Evolutionary conservation across 2,329 filamentous ascomycete genomes (phyloP).

Genomic region (Seiridium unicorne): DNA sequence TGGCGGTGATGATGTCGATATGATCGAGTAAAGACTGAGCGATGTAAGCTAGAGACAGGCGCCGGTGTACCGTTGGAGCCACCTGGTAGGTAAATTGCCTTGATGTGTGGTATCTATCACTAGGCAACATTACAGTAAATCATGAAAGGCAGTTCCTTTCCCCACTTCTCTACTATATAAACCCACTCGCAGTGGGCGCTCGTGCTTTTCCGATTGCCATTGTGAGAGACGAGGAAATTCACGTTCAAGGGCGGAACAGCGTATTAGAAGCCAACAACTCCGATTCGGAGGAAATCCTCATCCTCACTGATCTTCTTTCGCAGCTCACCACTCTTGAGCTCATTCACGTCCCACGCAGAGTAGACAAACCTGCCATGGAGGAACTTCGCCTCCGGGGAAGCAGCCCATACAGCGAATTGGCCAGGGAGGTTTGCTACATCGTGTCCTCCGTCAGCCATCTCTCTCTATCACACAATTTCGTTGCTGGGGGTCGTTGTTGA

Average conservation of each 20-base stretch:
- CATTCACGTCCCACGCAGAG: conserved; percentile 39
- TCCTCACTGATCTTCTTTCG: conserved; percentile 23
- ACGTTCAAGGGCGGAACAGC: not conserved
- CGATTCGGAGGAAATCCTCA: conserved; percentile 17
- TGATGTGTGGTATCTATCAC: too few relatives aligned
- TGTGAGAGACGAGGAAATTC: not conserved
- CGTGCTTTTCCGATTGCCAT: too few relatives aligned
- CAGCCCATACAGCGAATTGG: conserved; percentile 36
- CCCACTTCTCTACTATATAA: too few relatives aligned
- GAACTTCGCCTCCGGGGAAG: conserved; percentile 34
- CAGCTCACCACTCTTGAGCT: conserved; percentile 26
- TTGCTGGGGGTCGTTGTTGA: not conserved
- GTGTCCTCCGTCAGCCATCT: not conserved
- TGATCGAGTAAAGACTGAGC: conserved; percentile 57
- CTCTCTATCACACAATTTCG: not conserved
- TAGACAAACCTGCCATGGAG: conserved; percentile 35
- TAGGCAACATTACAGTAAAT: too few relatives aligned
- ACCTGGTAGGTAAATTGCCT: not conserved
- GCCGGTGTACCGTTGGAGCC: not conserved
- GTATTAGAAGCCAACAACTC: conserved; percentile 13
- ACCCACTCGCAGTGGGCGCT: too few relatives aligned
- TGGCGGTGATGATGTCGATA: conserved; percentile 61
- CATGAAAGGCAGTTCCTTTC: too few relatives aligned
- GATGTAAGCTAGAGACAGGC: not conserved
- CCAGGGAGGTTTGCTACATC: conserved; percentile 27